A percentile compares a stretch with the other conserved stretches of the same genome.
phyloP scores from a whole-genome alignment of 2,329 filamentous ascomycete species.

The Colletotrichum filicis region DNA sequence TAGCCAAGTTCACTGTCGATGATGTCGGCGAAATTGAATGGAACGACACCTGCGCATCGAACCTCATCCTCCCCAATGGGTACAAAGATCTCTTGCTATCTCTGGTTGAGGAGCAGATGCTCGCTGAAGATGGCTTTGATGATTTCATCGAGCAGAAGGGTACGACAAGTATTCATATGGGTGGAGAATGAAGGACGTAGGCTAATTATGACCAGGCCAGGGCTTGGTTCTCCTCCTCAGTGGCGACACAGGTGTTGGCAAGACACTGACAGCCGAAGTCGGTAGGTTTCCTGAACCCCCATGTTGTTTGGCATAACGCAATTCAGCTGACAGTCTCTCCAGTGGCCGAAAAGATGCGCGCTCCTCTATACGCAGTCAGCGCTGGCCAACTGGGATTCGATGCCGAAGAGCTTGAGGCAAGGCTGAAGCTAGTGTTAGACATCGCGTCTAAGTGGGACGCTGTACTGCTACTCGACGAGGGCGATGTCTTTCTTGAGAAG shows the following conservation, averaged over 20 bases:
- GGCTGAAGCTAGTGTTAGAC: conserved; percentile 28
- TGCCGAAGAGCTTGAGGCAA: conserved; percentile 25
- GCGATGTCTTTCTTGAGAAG: conserved; percentile 39
- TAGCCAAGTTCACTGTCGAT: background rate
- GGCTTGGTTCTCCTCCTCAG: conserved; percentile 24
- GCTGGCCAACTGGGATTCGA: too few species aligned
- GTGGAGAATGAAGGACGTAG: background rate
- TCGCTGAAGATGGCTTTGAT: background rate
- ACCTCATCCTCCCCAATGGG: background rate
- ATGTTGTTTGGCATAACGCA: background rate
- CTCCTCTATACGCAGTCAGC: background rate
- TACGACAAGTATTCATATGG: background rate
- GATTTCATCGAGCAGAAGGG: background rate
- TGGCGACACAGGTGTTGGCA: conserved; percentile 30
- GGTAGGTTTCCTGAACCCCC: background rate
- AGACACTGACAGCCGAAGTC: conserved; percentile 31
- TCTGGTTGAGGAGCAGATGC: background rate
- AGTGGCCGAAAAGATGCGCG: conserved; percentile 37
- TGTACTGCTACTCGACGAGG: conserved; percentile 44
- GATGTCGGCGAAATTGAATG: background rate
- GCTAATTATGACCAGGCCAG: background rate
- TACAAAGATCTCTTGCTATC: background rate
- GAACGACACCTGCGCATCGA: background rate
- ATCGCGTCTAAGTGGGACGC: conserved; percentile 38
- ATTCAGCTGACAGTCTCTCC: conserved; percentile 42